phyloP scores from a whole-genome alignment of 176 grass and related monocot species.

The Areca catechu region DNA sequence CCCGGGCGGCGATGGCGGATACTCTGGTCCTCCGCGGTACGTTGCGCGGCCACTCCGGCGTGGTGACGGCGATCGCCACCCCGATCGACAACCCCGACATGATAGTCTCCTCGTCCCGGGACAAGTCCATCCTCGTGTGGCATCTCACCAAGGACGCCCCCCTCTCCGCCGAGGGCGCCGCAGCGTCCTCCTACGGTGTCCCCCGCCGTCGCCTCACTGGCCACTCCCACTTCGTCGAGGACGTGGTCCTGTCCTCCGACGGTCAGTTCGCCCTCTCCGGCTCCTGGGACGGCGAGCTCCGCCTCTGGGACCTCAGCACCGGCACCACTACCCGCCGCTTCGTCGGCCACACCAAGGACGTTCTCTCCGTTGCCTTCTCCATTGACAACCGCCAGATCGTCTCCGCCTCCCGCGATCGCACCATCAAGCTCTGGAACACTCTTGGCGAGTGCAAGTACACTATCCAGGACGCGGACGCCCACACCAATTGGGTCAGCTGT shows the following conservation, averaged over 20 bases:
- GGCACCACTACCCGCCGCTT: conserved; percentile 72
- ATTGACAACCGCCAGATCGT: conserved; percentile 92
- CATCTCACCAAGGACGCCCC: conserved; percentile 46
- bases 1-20: conserved; percentile 40
- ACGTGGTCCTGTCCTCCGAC: conserved; percentile 79
- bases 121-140: conserved; percentile 91
- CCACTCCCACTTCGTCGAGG: conserved; percentile 86
- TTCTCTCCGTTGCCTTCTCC: conserved; percentile 88
- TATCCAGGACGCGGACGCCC: conserved; percentile 66
- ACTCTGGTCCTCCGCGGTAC: conserved; percentile 61
- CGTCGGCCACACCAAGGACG: conserved; percentile 78
- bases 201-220: conserved; percentile 81
- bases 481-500: conserved; percentile 71
- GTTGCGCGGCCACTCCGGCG: conserved; percentile 66
- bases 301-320: conserved; percentile 70
- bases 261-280: conserved; percentile 82
- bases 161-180: conserved; percentile 2
- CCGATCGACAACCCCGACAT: conserved; percentile 69
- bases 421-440: conserved; percentile 95
- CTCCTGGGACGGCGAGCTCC: conserved; percentile 87
- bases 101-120: conserved; percentile 88
- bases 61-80: conserved; percentile 70
- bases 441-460: conserved; percentile 99
- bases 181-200: conserved; percentile 40
- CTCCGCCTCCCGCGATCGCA: conserved; percentile 71